Evolutionary conservation across 2,329 filamentous ascomycete genomes (phyloP).

Genomic region (Sporothrix globosa): DNA sequence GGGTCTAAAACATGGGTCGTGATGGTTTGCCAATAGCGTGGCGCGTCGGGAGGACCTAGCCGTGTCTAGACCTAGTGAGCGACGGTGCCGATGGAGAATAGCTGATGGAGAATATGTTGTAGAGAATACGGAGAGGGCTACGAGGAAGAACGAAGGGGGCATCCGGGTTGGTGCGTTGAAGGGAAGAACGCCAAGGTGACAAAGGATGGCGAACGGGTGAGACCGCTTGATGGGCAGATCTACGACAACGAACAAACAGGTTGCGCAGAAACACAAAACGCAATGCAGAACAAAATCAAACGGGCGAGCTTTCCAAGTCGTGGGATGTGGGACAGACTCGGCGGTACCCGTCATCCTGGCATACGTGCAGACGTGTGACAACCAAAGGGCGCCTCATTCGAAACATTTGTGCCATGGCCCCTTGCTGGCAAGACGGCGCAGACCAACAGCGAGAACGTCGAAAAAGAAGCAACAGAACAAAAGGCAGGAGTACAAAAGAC

Average conservation of each 20-base stretch:
- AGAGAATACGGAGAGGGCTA: background rate
- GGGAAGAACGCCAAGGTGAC: too few relatives aligned
- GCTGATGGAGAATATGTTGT: conserved; percentile 4
- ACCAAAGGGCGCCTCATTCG: background rate
- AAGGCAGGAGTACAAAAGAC: background rate
- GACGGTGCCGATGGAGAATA: conserved; percentile 1
- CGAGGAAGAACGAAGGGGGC: background rate
- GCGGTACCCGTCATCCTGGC: background rate
- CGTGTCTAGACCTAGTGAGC: conserved; percentile 12
- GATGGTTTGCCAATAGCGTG: conserved; percentile 21
- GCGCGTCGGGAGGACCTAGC: conserved; percentile 23
- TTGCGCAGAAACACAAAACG: conserved; percentile 5
- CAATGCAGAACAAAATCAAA: background rate
- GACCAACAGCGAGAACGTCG: background rate
- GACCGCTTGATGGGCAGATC: conserved; percentile 6
- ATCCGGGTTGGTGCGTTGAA: too few relatives aligned
- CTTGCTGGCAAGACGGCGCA: background rate
- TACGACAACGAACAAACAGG: background rate
- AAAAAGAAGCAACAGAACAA: background rate
- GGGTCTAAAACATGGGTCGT: background rate
- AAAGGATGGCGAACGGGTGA: background rate
- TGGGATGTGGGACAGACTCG: conserved; percentile 9
- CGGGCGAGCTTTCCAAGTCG: background rate
- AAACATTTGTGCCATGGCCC: conserved; percentile 6
- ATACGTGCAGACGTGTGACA: too few relatives aligned